phyloP scores from a whole-genome alignment of 108 stramenopile genomes.

The Nitzschia putrida region DNA sequence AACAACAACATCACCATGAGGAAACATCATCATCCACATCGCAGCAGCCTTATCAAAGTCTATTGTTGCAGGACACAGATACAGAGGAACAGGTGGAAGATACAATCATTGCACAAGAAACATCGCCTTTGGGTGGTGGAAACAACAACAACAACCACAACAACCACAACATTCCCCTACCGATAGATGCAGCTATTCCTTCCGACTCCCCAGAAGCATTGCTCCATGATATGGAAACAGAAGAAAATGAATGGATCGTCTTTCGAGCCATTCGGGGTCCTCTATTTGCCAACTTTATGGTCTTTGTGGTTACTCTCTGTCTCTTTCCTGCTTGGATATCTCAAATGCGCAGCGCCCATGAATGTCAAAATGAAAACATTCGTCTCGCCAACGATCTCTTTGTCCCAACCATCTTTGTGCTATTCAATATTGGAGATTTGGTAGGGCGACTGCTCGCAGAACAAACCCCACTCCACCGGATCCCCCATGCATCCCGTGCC shows the following conservation, averaged over 20 bases:
- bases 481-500: slow-evolving; percentile 17
- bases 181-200: too few relatives aligned
- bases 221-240: background rate
- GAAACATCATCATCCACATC: too few relatives aligned
- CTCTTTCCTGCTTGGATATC: slow-evolving; percentile 60
- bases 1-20: background rate
- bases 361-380: slow-evolving; percentile 30
- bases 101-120: too few relatives aligned
- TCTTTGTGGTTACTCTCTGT: slow-evolving; percentile 52
- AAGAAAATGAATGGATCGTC: slow-evolving; percentile 16
- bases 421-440: slow-evolving; percentile 60
- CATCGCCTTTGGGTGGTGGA: too few relatives aligned
- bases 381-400: slow-evolving; percentile 60
- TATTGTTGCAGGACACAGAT: too few relatives aligned
- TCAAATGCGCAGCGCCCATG: slow-evolving; percentile 33
- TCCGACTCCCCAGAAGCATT: too few relatives aligned
- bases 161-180: too few relatives aligned
- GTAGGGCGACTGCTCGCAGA: slow-evolving; percentile 39
- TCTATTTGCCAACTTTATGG: slow-evolving; percentile 42
- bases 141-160: too few relatives aligned
- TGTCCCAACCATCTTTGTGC: slow-evolving; percentile 48
- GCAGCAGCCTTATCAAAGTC: too few relatives aligned
- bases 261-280: slow-evolving; percentile 34
- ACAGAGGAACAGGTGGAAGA: too few relatives aligned
- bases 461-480: slow-evolving; percentile 19